These are phyloP conservation scores for Clitocybe nebularis DNA, from an alignment of 1,284 basidiomycete genomes.

Conservation along the genomic window DNA sequence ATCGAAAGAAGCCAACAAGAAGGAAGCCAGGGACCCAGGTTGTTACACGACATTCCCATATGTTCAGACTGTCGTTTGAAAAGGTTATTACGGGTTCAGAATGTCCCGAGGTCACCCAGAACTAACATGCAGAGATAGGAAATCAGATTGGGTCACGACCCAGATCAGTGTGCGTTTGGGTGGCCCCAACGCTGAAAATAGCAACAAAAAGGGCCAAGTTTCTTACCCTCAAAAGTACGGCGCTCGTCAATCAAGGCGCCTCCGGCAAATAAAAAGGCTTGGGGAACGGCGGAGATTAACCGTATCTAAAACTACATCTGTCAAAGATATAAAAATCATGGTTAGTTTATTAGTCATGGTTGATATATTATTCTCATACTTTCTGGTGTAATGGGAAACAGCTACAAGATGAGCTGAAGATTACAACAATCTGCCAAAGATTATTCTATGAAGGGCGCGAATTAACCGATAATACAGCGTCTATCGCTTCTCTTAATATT, in stretches of 20 bases:
- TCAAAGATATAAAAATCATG: constrained; percentile 74
- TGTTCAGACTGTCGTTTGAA: constrained; percentile 60
- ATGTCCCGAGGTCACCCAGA: no score
- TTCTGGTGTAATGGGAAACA: constrained; percentile 19
- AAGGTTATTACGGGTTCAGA: no score
- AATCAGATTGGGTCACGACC: constrained; percentile 46
- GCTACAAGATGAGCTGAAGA: constrained; percentile 57
- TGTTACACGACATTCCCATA: constrained; percentile 47
- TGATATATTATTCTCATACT: no score
- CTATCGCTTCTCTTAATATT: constrained; percentile 57
- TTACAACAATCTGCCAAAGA: constrained; percentile 72
- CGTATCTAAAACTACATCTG: constrained; percentile 59
- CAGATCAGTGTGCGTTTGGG: constrained; percentile 46
- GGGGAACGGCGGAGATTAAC: constrained; percentile 47
- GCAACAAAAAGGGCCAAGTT: constrained; percentile 12
- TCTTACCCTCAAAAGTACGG: constrained; percentile 26
- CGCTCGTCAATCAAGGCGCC: constrained; percentile 61
- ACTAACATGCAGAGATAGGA: constrained; percentile 41
- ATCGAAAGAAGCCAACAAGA: constrained; percentile 40
- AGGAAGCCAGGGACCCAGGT: constrained; percentile 25
- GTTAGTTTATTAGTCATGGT: no score
- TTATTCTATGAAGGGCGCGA: constrained; percentile 61
- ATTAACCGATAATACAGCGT: constrained; percentile 59
- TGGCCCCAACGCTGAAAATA: constrained; percentile 15
- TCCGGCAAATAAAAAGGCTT: constrained; percentile 51